Base-by-base conservation (phyloP, 2,329 filamentous ascomycete genomes). In the Pseudovirgaria hyperparasitica region DNA sequence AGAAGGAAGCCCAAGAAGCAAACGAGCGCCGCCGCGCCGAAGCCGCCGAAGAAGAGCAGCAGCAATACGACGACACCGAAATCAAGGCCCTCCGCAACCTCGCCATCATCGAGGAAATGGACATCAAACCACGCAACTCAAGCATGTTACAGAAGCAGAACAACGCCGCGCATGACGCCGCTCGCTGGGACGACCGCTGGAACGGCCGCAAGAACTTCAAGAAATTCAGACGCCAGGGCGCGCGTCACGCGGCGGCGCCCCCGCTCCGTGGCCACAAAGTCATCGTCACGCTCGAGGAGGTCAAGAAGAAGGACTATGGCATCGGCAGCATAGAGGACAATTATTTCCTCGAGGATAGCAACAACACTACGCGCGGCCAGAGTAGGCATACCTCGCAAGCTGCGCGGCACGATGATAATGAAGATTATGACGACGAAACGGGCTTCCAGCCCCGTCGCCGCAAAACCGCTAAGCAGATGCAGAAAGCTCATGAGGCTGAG, bases 191-290 rank as follows among this genome's bases (percentile, higher is more conserved):
- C 38, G 74, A 82, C 1, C 67, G 66, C 20, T 98, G 90, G 90
- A 92, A 94, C 47, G 90, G 87, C 1, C 69, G 87, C 22, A 87
- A 84, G 54, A 96, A 98, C 46, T 98, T 93, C 60, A 98, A 98
- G 52, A 80, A 73, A 41, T 98, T 98, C 46, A 63, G 70, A 28
- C 75, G 54, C 5, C 45, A 52, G 21, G 49, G 42, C 13, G 39
- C 31, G 34, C 54, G 19, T 41, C 48, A 24, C 47, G 50, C 29
- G 41, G 53, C 39, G 45, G 49, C 35, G 27, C 52, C 45, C 25
- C 54, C 57, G n/a, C 53, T 55, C 18, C 54, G 58, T 18, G 39
- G 58, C 4, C 62, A 65, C 32, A 62, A 60, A 10, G 65, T 80
- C 18, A 79, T 92, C 20, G 71, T 93, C 4, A 57, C 66, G 0